A percentile compares a stretch with the other conserved stretches of the same genome.
Conservation (phyloP, 2,329 filamentous ascomycete genomes). For the Blastomyces gilchristii region DNA sequence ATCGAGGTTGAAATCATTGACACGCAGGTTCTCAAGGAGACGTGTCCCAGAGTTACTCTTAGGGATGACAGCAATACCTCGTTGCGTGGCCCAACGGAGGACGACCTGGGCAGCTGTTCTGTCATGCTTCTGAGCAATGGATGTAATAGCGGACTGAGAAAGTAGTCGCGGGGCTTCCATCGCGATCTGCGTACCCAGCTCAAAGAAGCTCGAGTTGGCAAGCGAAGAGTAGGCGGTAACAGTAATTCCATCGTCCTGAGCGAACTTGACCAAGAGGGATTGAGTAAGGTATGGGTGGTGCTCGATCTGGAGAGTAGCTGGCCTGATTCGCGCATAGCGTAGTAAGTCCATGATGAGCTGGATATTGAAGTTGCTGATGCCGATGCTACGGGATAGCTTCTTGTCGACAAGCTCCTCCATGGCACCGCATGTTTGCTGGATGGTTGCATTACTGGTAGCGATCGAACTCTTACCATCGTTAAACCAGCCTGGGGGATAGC, state of each 20-base stretch:
- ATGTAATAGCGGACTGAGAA: slow-evolving; percentile 55
- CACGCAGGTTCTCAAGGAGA: slow-evolving; percentile 58
- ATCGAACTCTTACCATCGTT: slow-evolving; percentile 54
- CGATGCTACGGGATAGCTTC: slow-evolving; percentile 62
- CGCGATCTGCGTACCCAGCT: slow-evolving; percentile 62
- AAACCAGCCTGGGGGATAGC: slow-evolving; percentile 72
- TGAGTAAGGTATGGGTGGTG: slow-evolving; percentile 84
- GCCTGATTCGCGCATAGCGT: slow-evolving; percentile 62
- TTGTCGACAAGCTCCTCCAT: slow-evolving; percentile 65
- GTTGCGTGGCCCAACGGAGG: slow-evolving; percentile 78
- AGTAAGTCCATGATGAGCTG: slow-evolving; percentile 69
- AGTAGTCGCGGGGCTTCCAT: slow-evolving; percentile 58
- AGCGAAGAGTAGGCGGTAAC: slow-evolving; percentile 80
- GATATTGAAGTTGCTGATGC: slow-evolving; percentile 73
- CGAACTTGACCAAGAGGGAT: slow-evolving; percentile 57
- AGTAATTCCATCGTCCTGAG: slow-evolving; percentile 57
- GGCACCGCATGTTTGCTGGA: slow-evolving; percentile 72
- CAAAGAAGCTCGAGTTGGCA: slow-evolving; percentile 66
- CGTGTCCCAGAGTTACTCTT: slow-evolving; percentile 54
- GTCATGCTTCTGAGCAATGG: slow-evolving; percentile 56
- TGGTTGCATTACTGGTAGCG: slow-evolving; percentile 55
- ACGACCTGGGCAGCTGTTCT: slow-evolving; percentile 72
- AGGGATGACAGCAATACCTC: slow-evolving; percentile 69
- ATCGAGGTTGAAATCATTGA: slow-evolving; percentile 55
- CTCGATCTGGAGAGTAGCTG: slow-evolving; percentile 76